Evolutionary conservation across 192 early-diverging fungal species (phyloP).

Genomic region (Coemansia sp.): DNA sequence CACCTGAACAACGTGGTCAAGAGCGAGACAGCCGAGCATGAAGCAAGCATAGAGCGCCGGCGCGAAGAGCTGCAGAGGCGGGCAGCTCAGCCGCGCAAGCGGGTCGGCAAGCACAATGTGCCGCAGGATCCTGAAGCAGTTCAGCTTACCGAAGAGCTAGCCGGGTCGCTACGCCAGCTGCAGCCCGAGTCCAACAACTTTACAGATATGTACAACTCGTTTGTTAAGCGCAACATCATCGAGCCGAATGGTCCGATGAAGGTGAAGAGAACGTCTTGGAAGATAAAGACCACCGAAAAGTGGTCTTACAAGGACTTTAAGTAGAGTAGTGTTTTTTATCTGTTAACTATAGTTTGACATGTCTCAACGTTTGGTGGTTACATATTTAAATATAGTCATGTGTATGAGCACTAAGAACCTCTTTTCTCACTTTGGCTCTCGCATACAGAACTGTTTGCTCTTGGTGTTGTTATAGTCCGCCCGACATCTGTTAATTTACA

Average conservation of each 20-base stretch:
- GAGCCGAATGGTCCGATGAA: conserved; percentile 26
- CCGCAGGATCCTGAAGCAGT: conserved; percentile 35
- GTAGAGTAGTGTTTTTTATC: conserved; percentile 5
- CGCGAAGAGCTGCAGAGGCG: conserved; percentile 32
- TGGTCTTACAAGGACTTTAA: conserved; percentile 53
- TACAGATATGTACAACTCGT: conserved; percentile 33
- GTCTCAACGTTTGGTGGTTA: neutral
- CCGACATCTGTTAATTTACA: no score
- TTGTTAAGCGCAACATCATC: conserved; percentile 47
- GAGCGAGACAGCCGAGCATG: conserved; percentile 29
- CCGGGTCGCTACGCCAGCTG: conserved; percentile 42
- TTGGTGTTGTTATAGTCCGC: no score
- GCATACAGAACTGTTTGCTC: no score
- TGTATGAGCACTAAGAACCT: conserved; percentile 68
- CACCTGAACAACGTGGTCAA: conserved; percentile 56
- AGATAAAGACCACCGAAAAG: conserved; percentile 42
- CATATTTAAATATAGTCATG: conserved; percentile 9
- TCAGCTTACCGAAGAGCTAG: conserved; percentile 48
- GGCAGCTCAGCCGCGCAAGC: conserved; percentile 27
- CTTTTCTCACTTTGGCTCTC: no score
- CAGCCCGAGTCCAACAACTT: conserved; percentile 46
- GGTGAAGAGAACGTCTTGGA: conserved; percentile 11
- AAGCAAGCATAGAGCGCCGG: conserved; percentile 20
- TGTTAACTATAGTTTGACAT: conserved; percentile 1
- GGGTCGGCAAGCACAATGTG: conserved; percentile 35